Evolutionary conservation across 495 filamentous ascomycete species (phyloP).

Genomic region (Cercophora sp.): DNA sequence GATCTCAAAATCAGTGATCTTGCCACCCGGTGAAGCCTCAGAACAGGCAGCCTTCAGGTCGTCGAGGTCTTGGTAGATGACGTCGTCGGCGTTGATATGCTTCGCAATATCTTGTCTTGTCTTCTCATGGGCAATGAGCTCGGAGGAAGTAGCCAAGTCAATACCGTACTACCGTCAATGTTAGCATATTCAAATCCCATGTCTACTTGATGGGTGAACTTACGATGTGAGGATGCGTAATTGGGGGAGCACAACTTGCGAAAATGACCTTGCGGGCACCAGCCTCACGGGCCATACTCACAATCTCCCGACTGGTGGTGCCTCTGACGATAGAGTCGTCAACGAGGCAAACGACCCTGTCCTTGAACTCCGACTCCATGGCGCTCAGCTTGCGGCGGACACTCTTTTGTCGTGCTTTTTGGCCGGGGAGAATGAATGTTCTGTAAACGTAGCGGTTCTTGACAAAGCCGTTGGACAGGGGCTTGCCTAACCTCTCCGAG

Average conservation of each 20-base stretch:
- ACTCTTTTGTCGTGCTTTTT: constrained; percentile 76
- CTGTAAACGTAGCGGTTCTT: constrained; percentile 97
- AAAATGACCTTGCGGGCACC: constrained; percentile 90
- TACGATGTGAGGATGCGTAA: constrained; percentile 58
- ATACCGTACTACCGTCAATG: constrained; percentile 63
- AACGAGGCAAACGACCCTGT: constrained; percentile 77
- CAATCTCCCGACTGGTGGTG: constrained; percentile 87
- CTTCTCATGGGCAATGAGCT: constrained; percentile 81
- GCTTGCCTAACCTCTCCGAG: constrained; percentile 70
- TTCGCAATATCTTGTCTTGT: constrained; percentile 63
- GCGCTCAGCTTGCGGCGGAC: constrained; percentile 76
- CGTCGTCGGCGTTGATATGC: constrained; percentile 84
- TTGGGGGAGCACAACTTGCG: constrained; percentile 80
- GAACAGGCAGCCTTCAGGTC: constrained; percentile 79
- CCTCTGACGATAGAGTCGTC: constrained; percentile 94
- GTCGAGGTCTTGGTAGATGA: constrained; percentile 84
- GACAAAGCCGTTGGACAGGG: constrained; percentile 70
- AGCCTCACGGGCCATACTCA: constrained; percentile 87
- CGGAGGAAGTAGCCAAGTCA: constrained; percentile 75
- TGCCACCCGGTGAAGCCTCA: constrained; percentile 56
- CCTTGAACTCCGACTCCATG: constrained; percentile 83
- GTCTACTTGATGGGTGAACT: not conserved
- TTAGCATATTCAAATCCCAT: constrained; percentile 3
- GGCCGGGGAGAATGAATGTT: constrained; percentile 92
- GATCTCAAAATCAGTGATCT: constrained; percentile 72